Evolutionary conservation across 139 green algal genomes (phyloP), one percentile per base, ranked within the genome.

Genomic region (Chlamydomonas applanata): DNA sequence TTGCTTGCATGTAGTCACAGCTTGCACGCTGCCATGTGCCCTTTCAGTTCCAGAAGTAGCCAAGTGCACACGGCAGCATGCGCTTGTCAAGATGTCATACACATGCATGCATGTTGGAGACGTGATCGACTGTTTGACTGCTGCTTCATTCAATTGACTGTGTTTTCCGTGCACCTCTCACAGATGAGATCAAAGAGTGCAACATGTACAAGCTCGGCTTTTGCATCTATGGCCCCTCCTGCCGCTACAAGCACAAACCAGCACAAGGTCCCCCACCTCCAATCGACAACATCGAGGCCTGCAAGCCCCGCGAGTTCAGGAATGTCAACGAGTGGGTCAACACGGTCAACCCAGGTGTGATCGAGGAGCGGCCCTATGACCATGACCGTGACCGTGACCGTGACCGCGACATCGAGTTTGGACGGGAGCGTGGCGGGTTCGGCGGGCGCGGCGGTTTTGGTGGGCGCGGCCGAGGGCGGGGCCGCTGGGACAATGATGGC

Each of bases 151-250:
- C 40, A 7, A 49, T 49, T 7, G 7, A 19, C 7, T 11, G 7
- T 11, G 7, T 49, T 49, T 7, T 11, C 40, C 40, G 11, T 49
- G 7, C 11, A 5, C 20, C 53, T 27, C n/a, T 4, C 60, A 29
- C 67, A 30, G 95, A 98, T 4, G 93, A 98, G 32, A 91, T 99
- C 53, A 99, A 99, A 79, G 94, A 98, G 80, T 99, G 95, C 86
- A 98, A 99, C 86, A 98, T 98, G 95, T 99, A 97, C 87, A 93
- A 92, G 70, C 86, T 98, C 16, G 95, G 95, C 13, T 98, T 98
- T 80, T 99, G 95, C 81, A 97, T 98, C 44, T 97, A 98, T 78
- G 95, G 95, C 13, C 89, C 90, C 1, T 69, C 88, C 25, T 99
- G 95, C 80, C 80, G 95, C 0, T 99, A 97, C 86, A 92, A 93